Evolutionary conservation across 306 rosid species (phyloP).

Genomic region (Fragaria iinumae): DNA sequence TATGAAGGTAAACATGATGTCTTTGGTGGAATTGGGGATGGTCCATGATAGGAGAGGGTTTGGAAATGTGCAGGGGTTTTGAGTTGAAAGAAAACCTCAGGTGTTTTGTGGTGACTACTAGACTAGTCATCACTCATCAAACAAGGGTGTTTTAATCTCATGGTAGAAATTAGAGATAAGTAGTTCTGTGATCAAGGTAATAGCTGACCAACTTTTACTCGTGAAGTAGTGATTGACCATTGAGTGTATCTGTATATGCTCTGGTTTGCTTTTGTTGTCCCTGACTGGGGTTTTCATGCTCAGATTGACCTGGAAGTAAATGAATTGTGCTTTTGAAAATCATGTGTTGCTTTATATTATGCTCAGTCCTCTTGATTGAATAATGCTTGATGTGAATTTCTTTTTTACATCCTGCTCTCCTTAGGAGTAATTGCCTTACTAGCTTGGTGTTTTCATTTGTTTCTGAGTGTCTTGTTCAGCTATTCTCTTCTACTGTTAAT

Average conservation of each 20-base stretch:
- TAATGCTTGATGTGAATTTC: background rate
- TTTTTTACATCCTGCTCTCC: background rate
- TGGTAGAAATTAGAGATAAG: background rate
- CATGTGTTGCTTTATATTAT: background rate
- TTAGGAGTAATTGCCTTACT: background rate
- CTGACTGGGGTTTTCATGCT: background rate
- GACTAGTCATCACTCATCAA: slow-evolving; percentile 5
- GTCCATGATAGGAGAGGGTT: slow-evolving; percentile 14
- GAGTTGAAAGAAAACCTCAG: background rate
- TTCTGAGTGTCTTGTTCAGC: background rate
- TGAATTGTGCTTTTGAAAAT: background rate
- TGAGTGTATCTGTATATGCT: background rate
- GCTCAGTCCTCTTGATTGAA: background rate
- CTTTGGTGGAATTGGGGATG: slow-evolving; percentile 29
- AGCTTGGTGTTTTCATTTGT: no score
- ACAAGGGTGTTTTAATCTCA: slow-evolving; percentile 4
- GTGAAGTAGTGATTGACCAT: background rate
- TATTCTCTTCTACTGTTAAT: background rate
- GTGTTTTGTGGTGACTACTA: background rate
- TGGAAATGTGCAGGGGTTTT: background rate
- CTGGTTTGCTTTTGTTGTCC: background rate
- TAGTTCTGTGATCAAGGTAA: background rate
- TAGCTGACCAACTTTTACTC: background rate
- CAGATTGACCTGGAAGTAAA: background rate
- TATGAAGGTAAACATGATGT: slow-evolving; percentile 45